Evolutionary conservation across 129 eudicot genomes (phyloP), one percentile per base, ranked within the genome.

Genomic region (Escallonia rubra): DNA sequence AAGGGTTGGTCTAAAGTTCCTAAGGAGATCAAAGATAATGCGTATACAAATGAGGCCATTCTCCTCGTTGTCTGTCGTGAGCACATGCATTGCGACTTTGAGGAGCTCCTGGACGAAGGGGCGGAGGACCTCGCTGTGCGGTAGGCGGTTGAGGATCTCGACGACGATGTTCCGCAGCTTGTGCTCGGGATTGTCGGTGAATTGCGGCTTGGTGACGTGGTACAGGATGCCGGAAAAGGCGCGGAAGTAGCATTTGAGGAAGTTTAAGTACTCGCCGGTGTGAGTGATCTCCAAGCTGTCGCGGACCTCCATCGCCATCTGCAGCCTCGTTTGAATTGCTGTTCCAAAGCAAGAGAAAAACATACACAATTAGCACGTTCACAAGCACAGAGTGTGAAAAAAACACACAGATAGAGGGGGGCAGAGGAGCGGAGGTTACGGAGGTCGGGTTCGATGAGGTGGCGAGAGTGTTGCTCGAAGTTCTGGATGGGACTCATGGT

Each of bases 301-400:
- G 74, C 96, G 82, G n/a, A 93, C 96, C 86, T 93, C 98, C 96
- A 86, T 93, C n/a, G 88, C 98, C 98, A 89, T 89, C 65, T 89
- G 96, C 48, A 89, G 79, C 79, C 98, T 84, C 58, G 66, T 56
- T 72, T 86, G 92, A 57, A 93, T 89, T 65, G 95, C 96, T 93
- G 79, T 68, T 45, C 58, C 68, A 58, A 15, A 64, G 63, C 49
- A 61, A 23, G 49, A 63, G 6, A 63, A 4, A 61, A 23, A 43
- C 70, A 52, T 41, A 39, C 2, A 8, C 7, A 64, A 15, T 1
- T 6, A 12, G 38, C 43, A 44, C 10, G 38, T 10, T 46, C 6
- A 6, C 42, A 68, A 41, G 59, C 16, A 43, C 34, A 58, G 46
- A 67, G 7, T 8, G 6, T 6, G 10, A 40, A 0, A 41, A 8